Evolutionary conservation across 345 rosid species (phyloP).

Genomic region (Mangifera indica): DNA sequence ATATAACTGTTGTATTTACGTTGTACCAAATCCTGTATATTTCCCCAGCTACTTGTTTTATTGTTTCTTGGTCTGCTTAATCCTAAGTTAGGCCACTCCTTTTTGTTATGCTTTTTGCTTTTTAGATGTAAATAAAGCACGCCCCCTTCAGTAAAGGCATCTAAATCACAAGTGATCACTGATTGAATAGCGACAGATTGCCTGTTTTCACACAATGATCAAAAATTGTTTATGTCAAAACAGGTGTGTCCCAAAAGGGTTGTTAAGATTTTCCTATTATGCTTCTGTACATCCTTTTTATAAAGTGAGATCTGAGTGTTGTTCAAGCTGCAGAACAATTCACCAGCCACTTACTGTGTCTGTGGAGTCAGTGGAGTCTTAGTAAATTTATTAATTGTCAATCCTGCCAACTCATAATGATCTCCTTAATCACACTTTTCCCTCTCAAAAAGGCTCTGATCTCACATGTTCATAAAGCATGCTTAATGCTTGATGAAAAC

Average conservation of each 20-base stretch:
- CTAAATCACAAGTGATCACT: slow-evolving; percentile 5
- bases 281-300: not conserved
- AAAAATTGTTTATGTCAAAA: slow-evolving; percentile 10
- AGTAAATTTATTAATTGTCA: not conserved
- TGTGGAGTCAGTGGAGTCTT: too few relatives aligned
- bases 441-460: not conserved
- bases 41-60: not conserved
- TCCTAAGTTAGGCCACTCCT: slow-evolving; percentile 3
- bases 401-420: slow-evolving; percentile 14
- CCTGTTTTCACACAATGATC: slow-evolving; percentile 2
- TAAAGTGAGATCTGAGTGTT: slow-evolving; percentile 5
- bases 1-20: not conserved
- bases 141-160: slow-evolving; percentile 4
- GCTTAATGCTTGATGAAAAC: not conserved
- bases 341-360: not conserved
- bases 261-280: slow-evolving; percentile 12
- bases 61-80: slow-evolving; percentile 10
- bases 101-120: not conserved
- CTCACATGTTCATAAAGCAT: not conserved
- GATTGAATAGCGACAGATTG: not conserved
- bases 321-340: slow-evolving; percentile 3
- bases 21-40: too few relatives aligned
- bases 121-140: not conserved
- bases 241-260: slow-evolving; percentile 17
- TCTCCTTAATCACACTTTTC: not conserved